Evolutionary conservation across 2,329 filamentous ascomycete species (phyloP).

Genomic region (Exserohilum turcica): DNA sequence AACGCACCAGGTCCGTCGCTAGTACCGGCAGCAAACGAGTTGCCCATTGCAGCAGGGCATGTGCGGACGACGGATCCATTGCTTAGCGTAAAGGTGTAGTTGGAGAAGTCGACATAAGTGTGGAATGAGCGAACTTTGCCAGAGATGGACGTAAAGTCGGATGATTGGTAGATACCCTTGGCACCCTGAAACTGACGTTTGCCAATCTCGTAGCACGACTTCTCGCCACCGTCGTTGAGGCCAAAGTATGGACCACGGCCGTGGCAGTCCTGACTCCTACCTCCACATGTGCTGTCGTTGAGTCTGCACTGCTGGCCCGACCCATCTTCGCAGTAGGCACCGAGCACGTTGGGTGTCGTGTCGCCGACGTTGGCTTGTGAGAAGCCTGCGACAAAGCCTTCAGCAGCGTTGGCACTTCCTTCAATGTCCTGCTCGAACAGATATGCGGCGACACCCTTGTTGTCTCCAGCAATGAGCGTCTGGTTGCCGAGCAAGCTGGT

Average conservation of each 20-base stretch:
- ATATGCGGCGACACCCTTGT: conserved; percentile 90
- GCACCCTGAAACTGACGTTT: conserved; percentile 71
- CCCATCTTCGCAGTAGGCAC: conserved; percentile 88
- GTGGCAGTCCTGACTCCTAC: conserved; percentile 72
- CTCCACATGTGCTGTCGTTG: conserved; percentile 83
- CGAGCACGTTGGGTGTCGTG: conserved; percentile 84
- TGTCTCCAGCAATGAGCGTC: conserved; percentile 89
- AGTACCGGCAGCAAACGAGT: conserved; percentile 91
- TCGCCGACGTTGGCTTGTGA: conserved; percentile 92
- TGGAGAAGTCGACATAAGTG: conserved; percentile 80
- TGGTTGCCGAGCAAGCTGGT: conserved; percentile 92
- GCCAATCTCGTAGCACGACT: conserved; percentile 77
- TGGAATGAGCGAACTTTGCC: conserved; percentile 80
- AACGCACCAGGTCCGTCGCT: conserved; percentile 89
- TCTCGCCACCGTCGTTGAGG: conserved; percentile 66
- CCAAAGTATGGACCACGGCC: conserved; percentile 73
- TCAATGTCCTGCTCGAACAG: conserved; percentile 75
- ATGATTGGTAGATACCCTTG: conserved; percentile 61
- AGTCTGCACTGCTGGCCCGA: conserved; percentile 70
- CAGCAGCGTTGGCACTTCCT: conserved; percentile 53
- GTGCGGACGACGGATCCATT: conserved; percentile 74
- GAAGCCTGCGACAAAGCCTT: conserved; percentile 85
- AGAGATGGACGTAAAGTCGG: conserved; percentile 57
- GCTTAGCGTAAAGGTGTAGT: conserved; percentile 72
- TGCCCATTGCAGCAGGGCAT: conserved; percentile 86